Percentiles rank a stretch among this genome's conserved stretches.
These are phyloP conservation scores for Apiotrichum gracile DNA, from an alignment of 1,284 basidiomycete species.

Conservation along the genomic window DNA sequence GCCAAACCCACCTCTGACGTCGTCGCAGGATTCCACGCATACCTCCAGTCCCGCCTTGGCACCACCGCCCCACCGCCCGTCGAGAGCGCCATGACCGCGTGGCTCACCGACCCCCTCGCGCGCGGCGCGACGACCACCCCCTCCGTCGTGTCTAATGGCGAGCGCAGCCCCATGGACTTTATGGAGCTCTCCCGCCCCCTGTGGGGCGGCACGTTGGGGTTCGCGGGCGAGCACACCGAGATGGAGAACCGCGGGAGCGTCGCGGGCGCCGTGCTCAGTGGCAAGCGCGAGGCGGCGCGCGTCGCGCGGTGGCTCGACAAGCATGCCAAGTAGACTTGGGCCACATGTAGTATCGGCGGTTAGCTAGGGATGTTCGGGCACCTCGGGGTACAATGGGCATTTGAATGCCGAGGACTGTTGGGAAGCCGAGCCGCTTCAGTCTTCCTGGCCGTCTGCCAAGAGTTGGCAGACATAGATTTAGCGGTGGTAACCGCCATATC, in stretches of 20 bases:
- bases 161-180: slow-evolving; percentile 49
- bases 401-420: too few relatives aligned
- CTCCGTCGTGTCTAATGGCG: slow-evolving; percentile 40
- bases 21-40: slow-evolving; percentile 39
- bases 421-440: too few relatives aligned
- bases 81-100: slow-evolving; percentile 41
- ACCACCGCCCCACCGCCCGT: slow-evolving; percentile 12
- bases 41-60: slow-evolving; percentile 39
- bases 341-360: background rate
- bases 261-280: slow-evolving; percentile 49
- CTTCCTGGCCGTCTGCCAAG: too few relatives aligned
- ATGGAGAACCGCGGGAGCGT: slow-evolving; percentile 50
- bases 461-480: too few relatives aligned
- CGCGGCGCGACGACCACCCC: slow-evolving; percentile 53
- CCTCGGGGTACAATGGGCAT: too few relatives aligned
- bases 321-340: background rate
- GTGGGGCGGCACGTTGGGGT: slow-evolving; percentile 50
- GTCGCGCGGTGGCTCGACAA: slow-evolving; percentile 31
- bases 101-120: slow-evolving; percentile 50
- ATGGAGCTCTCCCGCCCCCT: slow-evolving; percentile 47
- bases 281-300: slow-evolving; percentile 46
- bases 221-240: slow-evolving; percentile 54
- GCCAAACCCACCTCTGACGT: slow-evolving; percentile 29
- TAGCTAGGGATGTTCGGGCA: background rate
- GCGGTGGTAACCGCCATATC: too few relatives aligned